Percentiles rank a stretch among this genome's conserved stretches.
Evolutionary conservation across 148 eudicot species (phyloP).

Genomic region (Fagopyrum esculentum): DNA sequence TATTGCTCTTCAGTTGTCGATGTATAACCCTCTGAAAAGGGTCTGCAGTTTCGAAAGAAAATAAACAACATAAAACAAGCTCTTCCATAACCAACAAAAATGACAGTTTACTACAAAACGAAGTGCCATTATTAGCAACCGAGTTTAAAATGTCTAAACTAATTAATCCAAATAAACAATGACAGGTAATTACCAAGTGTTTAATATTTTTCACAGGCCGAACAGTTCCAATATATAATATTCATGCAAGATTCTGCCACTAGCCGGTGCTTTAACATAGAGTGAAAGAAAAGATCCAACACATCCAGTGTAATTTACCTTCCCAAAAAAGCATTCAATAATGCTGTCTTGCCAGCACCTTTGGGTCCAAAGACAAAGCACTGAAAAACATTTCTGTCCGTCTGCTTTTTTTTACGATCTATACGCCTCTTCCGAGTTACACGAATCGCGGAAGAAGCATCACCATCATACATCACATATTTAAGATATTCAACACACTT

Average conservation of each 20-base stretch:
- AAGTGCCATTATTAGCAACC: neutral
- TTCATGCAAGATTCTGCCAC: conserved; percentile 3
- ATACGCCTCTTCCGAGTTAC: conserved; percentile 68
- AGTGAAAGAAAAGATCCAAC: neutral
- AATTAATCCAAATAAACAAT: neutral
- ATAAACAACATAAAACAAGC: neutral
- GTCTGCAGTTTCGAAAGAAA: conserved; percentile 33
- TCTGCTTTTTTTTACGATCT: conserved; percentile 82
- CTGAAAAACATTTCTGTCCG: conserved; percentile 85
- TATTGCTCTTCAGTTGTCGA: conserved; percentile 50
- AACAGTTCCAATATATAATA: neutral
- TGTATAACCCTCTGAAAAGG: conserved; percentile 46
- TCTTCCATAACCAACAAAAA: neutral
- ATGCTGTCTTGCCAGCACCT: conserved; percentile 74
- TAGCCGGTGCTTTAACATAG: neutral
- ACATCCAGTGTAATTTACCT: conserved; percentile 31
- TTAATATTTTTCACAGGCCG: neutral
- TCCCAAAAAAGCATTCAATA: conserved; percentile 70
- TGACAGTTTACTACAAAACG: neutral
- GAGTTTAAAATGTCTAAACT: neutral
- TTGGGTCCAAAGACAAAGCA: conserved; percentile 96
- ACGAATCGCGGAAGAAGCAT: conserved; percentile 76
- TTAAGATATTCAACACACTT: conserved; percentile 77
- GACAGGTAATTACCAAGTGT: neutral
- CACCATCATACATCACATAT: conserved; percentile 76